Conservation (phyloP, 1,284 basidiomycete species). For the Rhodotorula sp. region DNA sequence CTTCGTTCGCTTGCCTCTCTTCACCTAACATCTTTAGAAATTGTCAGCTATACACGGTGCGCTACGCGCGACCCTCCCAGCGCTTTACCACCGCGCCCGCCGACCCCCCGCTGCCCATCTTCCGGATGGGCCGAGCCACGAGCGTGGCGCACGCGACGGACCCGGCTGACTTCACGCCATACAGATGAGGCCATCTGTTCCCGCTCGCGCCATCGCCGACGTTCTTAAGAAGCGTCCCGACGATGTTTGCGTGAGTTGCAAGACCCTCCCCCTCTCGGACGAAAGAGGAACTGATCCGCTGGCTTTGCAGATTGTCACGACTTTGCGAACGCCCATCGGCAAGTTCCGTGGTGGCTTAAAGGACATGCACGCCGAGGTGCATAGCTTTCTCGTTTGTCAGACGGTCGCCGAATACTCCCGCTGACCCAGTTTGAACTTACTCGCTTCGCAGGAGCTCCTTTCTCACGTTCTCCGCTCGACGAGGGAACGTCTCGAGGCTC, state of each 20-base stretch:
- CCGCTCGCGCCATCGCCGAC: slow-evolving; percentile 29
- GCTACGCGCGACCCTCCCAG: too few relatives aligned
- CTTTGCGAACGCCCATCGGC: slow-evolving; percentile 50
- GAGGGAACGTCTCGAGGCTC: slow-evolving; percentile 45
- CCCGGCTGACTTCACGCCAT: neutral
- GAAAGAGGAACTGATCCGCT: neutral
- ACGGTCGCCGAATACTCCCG: neutral
- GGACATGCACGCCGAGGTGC: slow-evolving; percentile 49
- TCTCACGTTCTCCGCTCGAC: slow-evolving; percentile 47
- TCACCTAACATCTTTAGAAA: neutral
- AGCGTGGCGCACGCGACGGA: neutral
- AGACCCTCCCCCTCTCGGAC: too few relatives aligned
- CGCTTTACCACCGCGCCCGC: neutral
- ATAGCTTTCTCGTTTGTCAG: slow-evolving; percentile 10
- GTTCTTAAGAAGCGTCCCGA: slow-evolving; percentile 33
- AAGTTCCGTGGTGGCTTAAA: slow-evolving; percentile 47
- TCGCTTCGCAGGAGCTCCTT: slow-evolving; percentile 45
- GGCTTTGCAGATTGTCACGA: slow-evolving; percentile 44
- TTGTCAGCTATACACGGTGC: neutral
- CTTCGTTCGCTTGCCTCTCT: neutral
- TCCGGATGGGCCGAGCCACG: neutral
- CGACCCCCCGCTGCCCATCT: neutral
- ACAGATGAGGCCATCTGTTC: slow-evolving; percentile 17
- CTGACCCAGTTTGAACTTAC: neutral
- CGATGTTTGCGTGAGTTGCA: slow-evolving; percentile 33